A percentile compares a stretch with the other conserved stretches of the same genome.
Evolutionary conservation across 352 stramenopile genomes (phyloP).

Genomic region (Pythium periplocum): DNA sequence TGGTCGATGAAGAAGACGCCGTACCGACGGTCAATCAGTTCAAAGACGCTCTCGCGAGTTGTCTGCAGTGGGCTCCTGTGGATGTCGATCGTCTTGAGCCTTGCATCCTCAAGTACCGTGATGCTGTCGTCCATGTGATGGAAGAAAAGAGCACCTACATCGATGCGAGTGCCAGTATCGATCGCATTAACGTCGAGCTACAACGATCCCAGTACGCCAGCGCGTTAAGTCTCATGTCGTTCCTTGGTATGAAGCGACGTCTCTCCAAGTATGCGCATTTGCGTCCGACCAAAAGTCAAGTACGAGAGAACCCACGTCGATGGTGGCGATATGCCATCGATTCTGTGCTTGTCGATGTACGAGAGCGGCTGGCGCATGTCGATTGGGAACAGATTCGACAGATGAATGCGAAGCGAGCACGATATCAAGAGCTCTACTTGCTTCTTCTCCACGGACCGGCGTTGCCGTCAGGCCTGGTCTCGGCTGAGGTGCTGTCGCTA

Average conservation of each 20-base stretch:
- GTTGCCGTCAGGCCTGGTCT: conserved; percentile 28
- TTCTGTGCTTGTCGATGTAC: conserved; percentile 64
- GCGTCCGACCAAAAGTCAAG: conserved; percentile 35
- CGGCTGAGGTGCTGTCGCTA: conserved; percentile 29
- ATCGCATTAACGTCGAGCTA: conserved; percentile 65
- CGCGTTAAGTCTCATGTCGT: conserved; percentile 66
- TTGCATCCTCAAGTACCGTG: conserved; percentile 66
- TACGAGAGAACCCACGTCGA: conserved; percentile 38
- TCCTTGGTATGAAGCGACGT: conserved; percentile 53
- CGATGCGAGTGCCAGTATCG: conserved; percentile 60
- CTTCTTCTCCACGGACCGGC: conserved; percentile 10
- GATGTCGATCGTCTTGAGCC: conserved; percentile 57
- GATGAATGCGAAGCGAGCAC: conserved; percentile 28
- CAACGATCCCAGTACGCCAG: conserved; percentile 70
- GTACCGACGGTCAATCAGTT: conserved; percentile 71
- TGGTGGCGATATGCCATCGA: conserved; percentile 83
- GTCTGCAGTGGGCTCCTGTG: conserved; percentile 61
- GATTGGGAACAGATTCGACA: conserved; percentile 49
- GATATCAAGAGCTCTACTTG: conserved; percentile 68
- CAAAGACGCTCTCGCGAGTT: conserved; percentile 65
- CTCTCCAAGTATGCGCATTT: conserved; percentile 55
- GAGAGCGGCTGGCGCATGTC: conserved; percentile 61
- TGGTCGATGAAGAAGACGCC: conserved; percentile 71
- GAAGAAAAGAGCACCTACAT: conserved; percentile 88
- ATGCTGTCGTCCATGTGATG: conserved; percentile 78